A percentile compares a stretch with the other conserved stretches of the same genome.
Conservation (phyloP, 2,329 filamentous ascomycete species). For the Tolypocladium nubicola region DNA sequence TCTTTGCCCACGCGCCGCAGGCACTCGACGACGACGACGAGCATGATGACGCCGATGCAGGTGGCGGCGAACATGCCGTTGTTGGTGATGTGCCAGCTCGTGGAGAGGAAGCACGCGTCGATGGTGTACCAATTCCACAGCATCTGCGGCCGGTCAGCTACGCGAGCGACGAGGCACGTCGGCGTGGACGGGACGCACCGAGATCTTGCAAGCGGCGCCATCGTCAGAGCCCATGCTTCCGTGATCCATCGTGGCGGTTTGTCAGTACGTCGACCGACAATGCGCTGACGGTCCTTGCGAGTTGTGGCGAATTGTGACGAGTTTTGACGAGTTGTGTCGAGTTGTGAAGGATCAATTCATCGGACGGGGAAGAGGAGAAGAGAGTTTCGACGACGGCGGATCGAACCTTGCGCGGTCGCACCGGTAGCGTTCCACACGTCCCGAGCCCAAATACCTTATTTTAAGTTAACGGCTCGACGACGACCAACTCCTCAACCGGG, state of each 20-base stretch:
- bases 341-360: not conserved
- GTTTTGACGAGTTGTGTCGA: not conserved
- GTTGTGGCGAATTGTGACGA: not conserved
- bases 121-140: conserved; percentile 70
- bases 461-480: not conserved
- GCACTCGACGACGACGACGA: conserved; percentile 61
- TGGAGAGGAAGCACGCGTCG: conserved; percentile 60
- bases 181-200: conserved; percentile 12
- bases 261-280: too few species aligned
- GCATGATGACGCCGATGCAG: conserved; percentile 64
- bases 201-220: conserved; percentile 19
- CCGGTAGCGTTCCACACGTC: not conserved
- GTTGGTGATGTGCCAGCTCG: conserved; percentile 61
- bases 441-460: not conserved
- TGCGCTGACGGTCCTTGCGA: too few species aligned
- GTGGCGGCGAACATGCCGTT: conserved; percentile 65
- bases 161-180: not conserved
- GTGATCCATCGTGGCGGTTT: conserved; percentile 12
- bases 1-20: conserved; percentile 61
- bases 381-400: not conserved
- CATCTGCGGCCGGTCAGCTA: conserved; percentile 41
- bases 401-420: not conserved
- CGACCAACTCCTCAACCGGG: not conserved
- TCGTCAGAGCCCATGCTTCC: conserved; percentile 8
- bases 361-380: not conserved